Evolutionary conservation across 306 rosid genomes (phyloP).

Genomic region (Vigna mungo): DNA sequence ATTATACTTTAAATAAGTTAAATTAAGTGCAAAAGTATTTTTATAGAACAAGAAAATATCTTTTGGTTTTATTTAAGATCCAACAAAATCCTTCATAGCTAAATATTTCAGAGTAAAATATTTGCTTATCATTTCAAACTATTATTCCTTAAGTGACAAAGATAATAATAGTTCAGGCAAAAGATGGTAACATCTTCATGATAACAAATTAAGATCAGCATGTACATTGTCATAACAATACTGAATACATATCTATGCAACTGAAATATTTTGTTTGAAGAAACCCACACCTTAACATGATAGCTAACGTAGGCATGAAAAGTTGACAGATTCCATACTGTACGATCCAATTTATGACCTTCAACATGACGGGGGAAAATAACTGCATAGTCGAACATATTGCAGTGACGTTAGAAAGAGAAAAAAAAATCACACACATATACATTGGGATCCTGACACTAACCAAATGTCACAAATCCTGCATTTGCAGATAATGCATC

Average conservation of each 20-base stretch:
- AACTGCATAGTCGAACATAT: conserved; percentile 67
- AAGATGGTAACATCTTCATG: conserved; percentile 34
- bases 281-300: conserved; percentile 85
- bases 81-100: neutral
- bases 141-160: neutral
- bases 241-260: conserved; percentile 27
- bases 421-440: neutral
- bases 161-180: neutral
- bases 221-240: conserved; percentile 23
- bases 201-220: conserved; percentile 18
- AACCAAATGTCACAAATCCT: conserved; percentile 95
- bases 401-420: conserved; percentile 34
- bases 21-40: neutral
- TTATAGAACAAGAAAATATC: neutral
- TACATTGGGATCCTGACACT: conserved; percentile 42
- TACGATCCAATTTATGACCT: conserved; percentile 87
- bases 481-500: conserved; percentile 88
- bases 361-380: conserved; percentile 92
- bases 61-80: neutral
- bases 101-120: conserved; percentile 14
- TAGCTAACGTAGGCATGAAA: conserved; percentile 97
- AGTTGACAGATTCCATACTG: conserved; percentile 90
- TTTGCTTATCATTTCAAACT: neutral
- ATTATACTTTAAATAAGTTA: neutral
- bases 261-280: conserved; percentile 33